Base-by-base conservation (phyloP, 257 asterid genomes). In the Eucommia ulmoides region DNA sequence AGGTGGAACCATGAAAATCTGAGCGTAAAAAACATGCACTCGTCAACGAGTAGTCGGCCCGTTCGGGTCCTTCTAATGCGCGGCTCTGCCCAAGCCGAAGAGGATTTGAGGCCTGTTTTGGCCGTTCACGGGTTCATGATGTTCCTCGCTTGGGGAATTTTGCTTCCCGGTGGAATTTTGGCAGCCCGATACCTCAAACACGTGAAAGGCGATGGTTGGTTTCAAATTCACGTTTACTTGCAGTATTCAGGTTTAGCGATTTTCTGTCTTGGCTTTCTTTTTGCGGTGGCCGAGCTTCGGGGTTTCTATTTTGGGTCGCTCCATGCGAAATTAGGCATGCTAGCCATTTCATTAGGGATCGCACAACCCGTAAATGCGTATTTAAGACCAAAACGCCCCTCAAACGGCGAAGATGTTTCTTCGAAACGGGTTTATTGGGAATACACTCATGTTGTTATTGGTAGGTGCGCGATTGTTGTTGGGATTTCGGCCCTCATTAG, bases 71-170 rank as follows among this genome's bases (percentile, higher is more conserved):
- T 84, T 61, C 81, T 89, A 49, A 77, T 80, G 77, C 86, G 71
- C 21, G 96, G 96, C 33, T 85, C 94, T 44, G 91, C 98, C 14
- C 94, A 89, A 65, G 94, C 98, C 21, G 94, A 85, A 75, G 94
- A 89, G 79, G 88, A 85, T 58, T 65, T 89, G 24, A 67, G 92
- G n/a, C 98, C 98, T 2, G 98, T 85, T 23, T 65, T 89, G 65
- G 98, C 86, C 22, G 98, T 89, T 11, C 96, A 89, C 19, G 98
- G 98, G 50, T 86, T 91, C 65, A 86, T 91, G 96, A 86, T 91
- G 98, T 91, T 91, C 65, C 94, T 91, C 45, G 96, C 98, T 1
- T 91, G 93, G 94, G 98, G 98, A 21, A 75, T 91, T 59, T 70
- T 91, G 59, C 78, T 86, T 54, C 98, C 98, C 15, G 93, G 84